A percentile compares a stretch with the other conserved stretches of the same genome.
Conservation (phyloP, 495 filamentous ascomycete species). For the Poronia punctata region DNA sequence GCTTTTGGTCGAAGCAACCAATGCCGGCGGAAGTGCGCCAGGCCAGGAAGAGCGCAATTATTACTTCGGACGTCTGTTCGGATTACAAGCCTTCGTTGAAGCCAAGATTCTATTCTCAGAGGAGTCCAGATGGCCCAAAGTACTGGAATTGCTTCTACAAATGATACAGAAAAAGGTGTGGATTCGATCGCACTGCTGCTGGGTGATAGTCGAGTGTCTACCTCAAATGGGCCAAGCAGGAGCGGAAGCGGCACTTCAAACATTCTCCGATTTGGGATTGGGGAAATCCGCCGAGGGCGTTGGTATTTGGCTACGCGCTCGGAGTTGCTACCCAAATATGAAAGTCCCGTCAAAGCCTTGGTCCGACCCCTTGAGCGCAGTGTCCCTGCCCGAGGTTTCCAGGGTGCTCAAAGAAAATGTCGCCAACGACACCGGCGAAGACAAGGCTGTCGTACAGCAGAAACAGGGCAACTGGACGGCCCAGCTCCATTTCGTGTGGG, state of each 20-base stretch:
- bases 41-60: constrained; percentile 83
- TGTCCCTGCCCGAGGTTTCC: constrained; percentile 56
- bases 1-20: constrained; percentile 63
- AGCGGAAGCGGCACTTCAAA: constrained; percentile 55
- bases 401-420: constrained; percentile 75
- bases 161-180: constrained; percentile 65
- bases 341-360: constrained; percentile 63
- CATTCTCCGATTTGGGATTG: constrained; percentile 54
- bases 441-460: constrained; percentile 30
- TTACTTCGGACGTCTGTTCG: constrained; percentile 78
- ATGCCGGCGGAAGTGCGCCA: constrained; percentile 53
- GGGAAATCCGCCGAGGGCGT: constrained; percentile 78
- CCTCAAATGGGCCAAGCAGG: constrained; percentile 43
- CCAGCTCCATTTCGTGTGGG: constrained; percentile 85
- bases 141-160: constrained; percentile 53
- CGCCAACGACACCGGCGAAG: constrained; percentile 41
- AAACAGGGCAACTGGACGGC: constrained; percentile 63
- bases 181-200: constrained; percentile 82
- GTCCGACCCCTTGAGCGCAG: constrained; percentile 63
- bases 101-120: constrained; percentile 62
- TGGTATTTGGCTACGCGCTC: constrained; percentile 73
- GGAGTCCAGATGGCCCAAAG: constrained; percentile 51
- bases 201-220: constrained; percentile 52
- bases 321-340: constrained; percentile 55
- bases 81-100: constrained; percentile 75